These are phyloP conservation scores for Eucalyptus marginata DNA, from an alignment of 345 rosid species.

Conservation along the genomic window DNA sequence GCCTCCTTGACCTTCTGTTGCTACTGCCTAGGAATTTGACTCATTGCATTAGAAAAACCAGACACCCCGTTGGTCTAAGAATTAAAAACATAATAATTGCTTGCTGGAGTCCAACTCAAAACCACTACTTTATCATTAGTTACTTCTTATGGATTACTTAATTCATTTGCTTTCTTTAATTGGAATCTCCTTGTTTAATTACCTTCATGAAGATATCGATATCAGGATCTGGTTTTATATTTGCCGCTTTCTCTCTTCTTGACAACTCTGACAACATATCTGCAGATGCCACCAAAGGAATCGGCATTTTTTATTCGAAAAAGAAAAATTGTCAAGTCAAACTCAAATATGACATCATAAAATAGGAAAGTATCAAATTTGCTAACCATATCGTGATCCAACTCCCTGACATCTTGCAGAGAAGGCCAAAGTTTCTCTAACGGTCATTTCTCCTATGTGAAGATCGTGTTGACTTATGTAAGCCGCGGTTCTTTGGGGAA, in stretches of 20 bases:
- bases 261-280: constrained; percentile 27
- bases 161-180: not conserved
- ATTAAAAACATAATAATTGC: not conserved
- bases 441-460: constrained; percentile 31
- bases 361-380: not conserved
- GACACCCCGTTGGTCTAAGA: too few species aligned
- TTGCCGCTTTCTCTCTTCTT: constrained; percentile 30
- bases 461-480: constrained; percentile 32
- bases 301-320: not conserved
- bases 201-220: constrained; percentile 38
- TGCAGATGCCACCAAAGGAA: not conserved
- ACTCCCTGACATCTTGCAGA: constrained; percentile 72
- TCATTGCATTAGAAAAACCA: too few species aligned
- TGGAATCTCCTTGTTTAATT: not conserved
- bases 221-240: constrained; percentile 27
- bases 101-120: not conserved
- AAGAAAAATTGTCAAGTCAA: not conserved
- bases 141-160: not conserved
- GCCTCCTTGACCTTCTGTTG: constrained; percentile 35
- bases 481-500: constrained; percentile 22
- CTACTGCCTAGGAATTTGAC: constrained; percentile 19
- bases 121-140: not conserved
- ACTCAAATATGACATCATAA: not conserved
- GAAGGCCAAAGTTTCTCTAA: constrained; percentile 41
- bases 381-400: constrained; percentile 56